phyloP scores from a whole-genome alignment of 805 yeast species.

The Teunomyces aglyptinius region DNA sequence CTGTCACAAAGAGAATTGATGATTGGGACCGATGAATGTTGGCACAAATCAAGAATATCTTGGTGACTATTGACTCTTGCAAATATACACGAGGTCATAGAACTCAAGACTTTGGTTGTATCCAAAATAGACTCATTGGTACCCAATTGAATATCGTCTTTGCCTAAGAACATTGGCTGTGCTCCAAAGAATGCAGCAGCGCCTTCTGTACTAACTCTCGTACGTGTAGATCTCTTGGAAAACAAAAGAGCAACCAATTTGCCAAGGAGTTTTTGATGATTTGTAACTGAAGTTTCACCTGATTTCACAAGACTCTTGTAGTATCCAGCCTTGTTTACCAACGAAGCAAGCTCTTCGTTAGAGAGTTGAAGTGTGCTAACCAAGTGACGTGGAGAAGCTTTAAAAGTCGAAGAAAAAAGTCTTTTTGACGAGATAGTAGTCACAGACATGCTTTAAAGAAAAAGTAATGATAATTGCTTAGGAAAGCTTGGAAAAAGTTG shows the following conservation, averaged over 20 bases:
- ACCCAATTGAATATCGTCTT: slow-evolving; percentile 94
- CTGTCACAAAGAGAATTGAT: slow-evolving; percentile 91
- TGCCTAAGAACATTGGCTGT: slow-evolving; percentile 94
- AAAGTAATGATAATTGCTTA: background rate
- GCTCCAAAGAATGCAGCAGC: slow-evolving; percentile 93
- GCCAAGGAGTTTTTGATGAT: slow-evolving; percentile 63
- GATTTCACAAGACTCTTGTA: slow-evolving; percentile 64
- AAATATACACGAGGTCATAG: slow-evolving; percentile 95
- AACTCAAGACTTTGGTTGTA: slow-evolving; percentile 82
- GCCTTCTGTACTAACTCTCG: slow-evolving; percentile 91
- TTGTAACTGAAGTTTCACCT: slow-evolving; percentile 40
- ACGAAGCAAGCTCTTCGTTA: slow-evolving; percentile 63
- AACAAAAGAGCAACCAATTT: slow-evolving; percentile 81
- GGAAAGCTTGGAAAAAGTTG: background rate
- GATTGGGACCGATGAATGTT: slow-evolving; percentile 84
- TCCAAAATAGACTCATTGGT: slow-evolving; percentile 91
- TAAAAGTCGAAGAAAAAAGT: slow-evolving; percentile 5
- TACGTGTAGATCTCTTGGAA: slow-evolving; percentile 91
- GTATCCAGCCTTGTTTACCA: slow-evolving; percentile 70
- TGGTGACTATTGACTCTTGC: slow-evolving; percentile 90
- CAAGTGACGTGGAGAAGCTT: slow-evolving; percentile 58
- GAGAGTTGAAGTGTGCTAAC: slow-evolving; percentile 78
- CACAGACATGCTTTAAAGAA: slow-evolving; percentile 3
- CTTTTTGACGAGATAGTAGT: slow-evolving; percentile 4
- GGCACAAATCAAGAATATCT: slow-evolving; percentile 74